Evolutionary conservation across 345 rosid genomes (phyloP), one percentile per base, ranked within the genome.

Genomic region (Eucalyptus regnans): DNA sequence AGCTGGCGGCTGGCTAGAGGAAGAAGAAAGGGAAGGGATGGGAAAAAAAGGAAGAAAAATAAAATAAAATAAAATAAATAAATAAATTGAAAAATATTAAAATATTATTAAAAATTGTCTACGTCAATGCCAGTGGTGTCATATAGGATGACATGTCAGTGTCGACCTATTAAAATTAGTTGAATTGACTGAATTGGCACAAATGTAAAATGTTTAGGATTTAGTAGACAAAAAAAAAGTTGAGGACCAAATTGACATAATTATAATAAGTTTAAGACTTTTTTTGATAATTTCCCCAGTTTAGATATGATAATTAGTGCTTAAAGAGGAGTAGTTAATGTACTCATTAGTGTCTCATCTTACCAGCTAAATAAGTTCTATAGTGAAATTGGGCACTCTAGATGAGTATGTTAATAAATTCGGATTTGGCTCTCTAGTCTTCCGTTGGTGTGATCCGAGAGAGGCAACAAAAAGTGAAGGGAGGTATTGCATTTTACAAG

Each of bases 41-140:
- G 29, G 12, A 10, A 22, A 22, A 20, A 8, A 54, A 4, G 3
- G 3, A 3, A 6, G 1, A 15, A 15, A 50, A 18, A 52, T 1
- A 18, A 52, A 7, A 50, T 14, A 1, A 51, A 50, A 15, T 1
- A 51, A 51, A 51, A 16, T 2, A 3, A 23, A 22, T 2, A 2
- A 56, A 23, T 23, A 2, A 56, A 56, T 56, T 56, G 0, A 25
- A 56, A 56, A 23, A 22, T 23, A 23, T 2, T 56, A 56, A 0
- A 56, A 23, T 56, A 56, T 56, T 23, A 56, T 56, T 56, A 23
- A 56, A 56, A 22, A 56, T 56, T 23, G 0, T 23, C 0, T 6
- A 56, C 29, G 6, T 56, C 10, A 9, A 8, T 56, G 29, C 1
- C 10, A 22, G 1, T 23, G 5, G 10, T 3, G 6, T 10, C 62